phyloP scores from a whole-genome alignment of 805 yeast species.

The Sugiyamaella mastotermitis region DNA sequence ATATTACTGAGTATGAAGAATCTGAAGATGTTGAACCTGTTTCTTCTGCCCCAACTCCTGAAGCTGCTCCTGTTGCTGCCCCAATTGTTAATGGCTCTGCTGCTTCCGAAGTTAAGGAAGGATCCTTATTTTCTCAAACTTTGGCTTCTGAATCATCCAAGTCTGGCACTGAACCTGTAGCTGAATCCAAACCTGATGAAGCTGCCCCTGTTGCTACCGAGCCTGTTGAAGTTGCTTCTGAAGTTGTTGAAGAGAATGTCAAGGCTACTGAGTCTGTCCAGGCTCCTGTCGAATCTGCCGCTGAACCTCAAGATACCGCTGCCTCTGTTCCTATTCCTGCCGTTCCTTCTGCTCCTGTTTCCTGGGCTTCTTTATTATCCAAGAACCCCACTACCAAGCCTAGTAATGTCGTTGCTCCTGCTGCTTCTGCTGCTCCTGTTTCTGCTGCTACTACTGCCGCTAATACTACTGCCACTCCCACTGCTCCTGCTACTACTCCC shows the following conservation, averaged over 20 bases:
- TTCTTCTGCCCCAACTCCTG: neutral
- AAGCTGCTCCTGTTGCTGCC: neutral
- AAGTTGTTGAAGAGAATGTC: slow-evolving; percentile 1
- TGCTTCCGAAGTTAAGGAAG: too few species aligned
- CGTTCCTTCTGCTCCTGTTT: slow-evolving; percentile 14
- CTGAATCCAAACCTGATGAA: slow-evolving; percentile 1
- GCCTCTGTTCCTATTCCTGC: slow-evolving; percentile 8
- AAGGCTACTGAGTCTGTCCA: slow-evolving; percentile 9
- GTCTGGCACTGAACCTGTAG: slow-evolving; percentile 2
- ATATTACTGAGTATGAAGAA: slow-evolving; percentile 21
- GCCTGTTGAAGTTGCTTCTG: slow-evolving; percentile 7
- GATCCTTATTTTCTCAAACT: too few species aligned
- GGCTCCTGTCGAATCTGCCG: slow-evolving; percentile 1
- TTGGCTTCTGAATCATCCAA: slow-evolving; percentile 1
- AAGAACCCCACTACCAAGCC: slow-evolving; percentile 9
- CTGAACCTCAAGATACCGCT: slow-evolving; percentile 4
- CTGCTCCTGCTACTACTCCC: slow-evolving; percentile 12
- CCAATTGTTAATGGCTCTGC: neutral
- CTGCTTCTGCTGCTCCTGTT: slow-evolving; percentile 16
- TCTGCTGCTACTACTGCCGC: slow-evolving; percentile 13
- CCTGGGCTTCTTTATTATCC: slow-evolving; percentile 16
- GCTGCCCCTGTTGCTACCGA: slow-evolving; percentile 7
- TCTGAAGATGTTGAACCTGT: neutral
- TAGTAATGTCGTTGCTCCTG: slow-evolving; percentile 4
- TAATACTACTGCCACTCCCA: slow-evolving; percentile 12